Evolutionary conservation across 805 yeast genomes (phyloP), one percentile per base, ranked within the genome.

Genomic region (Ogataea sp.): DNA sequence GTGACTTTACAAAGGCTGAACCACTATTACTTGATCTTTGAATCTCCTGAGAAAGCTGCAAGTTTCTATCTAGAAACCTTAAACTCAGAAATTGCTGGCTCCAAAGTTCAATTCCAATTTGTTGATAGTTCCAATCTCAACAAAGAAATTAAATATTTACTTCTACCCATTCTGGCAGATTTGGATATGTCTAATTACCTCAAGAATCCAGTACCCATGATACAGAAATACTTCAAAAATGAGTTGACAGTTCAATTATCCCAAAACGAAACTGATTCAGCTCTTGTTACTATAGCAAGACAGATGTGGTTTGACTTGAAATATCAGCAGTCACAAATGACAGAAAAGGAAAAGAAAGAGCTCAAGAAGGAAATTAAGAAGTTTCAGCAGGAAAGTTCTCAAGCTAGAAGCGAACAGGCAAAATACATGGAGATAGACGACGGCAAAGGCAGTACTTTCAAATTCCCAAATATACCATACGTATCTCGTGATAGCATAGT

Each of bases 11-110:
- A 58, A 29, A 67, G 72, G 23, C 58, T 65, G 42, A 71, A 73
- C 32, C 65, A 69, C 4, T 78, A 76, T 52, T 80, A 71, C 51
- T 54, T 82, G 27, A 52, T 75, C 6, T 82, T 82, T 49, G 61
- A 62, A 4, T 56, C 61, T 30, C 51, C 55, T 29, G 61, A 64
- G 20, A 70, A 67, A 16, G 85, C 87, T 0, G 63, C 73, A 17
- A 63, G 64, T 3, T 80, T 71, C 52, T 65, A 63, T 55, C 50
- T 64, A 17, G 83, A 78, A 46, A 71, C 80, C 1, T 42, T 52
- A 11, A 67, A 68, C 8, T 67, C 71, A 39, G 60, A 62, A 39
- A 50, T 80, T 27, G 71, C 78, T 46, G 85, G 86, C 1, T 50
- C 65, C 35, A 62, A 61, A 20, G 50, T 75, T 16, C 56, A 67